A percentile compares a stretch with the other conserved stretches of the same genome.
Conservation (phyloP, 2,329 filamentous ascomycete species). For the Phoma sp. region DNA sequence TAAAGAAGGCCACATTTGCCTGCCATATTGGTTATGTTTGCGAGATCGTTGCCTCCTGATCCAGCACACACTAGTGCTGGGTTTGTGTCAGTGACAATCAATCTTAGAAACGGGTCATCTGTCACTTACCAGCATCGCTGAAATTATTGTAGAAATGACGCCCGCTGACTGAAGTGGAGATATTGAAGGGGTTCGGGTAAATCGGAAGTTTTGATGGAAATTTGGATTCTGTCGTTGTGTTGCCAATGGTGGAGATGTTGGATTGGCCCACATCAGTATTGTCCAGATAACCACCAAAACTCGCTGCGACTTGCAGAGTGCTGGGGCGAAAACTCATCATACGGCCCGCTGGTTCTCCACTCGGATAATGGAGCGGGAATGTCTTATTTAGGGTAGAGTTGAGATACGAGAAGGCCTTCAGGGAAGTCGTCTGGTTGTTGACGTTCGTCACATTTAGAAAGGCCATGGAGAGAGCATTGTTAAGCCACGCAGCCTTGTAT, state of each 20-base stretch:
- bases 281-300: background rate
- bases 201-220: background rate
- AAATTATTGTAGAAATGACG: background rate
- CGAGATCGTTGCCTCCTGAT: conserved; percentile 36
- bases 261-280: background rate
- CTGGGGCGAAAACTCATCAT: background rate
- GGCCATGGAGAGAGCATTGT: conserved; percentile 52
- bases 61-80: conserved; percentile 39
- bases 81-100: background rate
- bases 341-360: background rate
- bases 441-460: conserved; percentile 51
- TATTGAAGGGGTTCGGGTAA: background rate
- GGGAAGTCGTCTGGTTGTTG: conserved; percentile 8
- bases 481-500: conserved; percentile 55
- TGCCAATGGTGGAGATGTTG: background rate
- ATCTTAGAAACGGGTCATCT: too few relatives aligned
- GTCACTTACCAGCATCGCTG: background rate
- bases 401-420: conserved; percentile 46
- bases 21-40: conserved; percentile 55
- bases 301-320: background rate
- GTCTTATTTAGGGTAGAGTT: conserved; percentile 47
- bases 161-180: background rate
- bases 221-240: background rate
- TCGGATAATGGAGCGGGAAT: conserved; percentile 37
- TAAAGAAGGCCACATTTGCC: conserved; percentile 52